These are phyloP conservation scores for Patellifolia procumbens DNA, from an alignment of 179 eudicot species.

Conservation along the genomic window DNA sequence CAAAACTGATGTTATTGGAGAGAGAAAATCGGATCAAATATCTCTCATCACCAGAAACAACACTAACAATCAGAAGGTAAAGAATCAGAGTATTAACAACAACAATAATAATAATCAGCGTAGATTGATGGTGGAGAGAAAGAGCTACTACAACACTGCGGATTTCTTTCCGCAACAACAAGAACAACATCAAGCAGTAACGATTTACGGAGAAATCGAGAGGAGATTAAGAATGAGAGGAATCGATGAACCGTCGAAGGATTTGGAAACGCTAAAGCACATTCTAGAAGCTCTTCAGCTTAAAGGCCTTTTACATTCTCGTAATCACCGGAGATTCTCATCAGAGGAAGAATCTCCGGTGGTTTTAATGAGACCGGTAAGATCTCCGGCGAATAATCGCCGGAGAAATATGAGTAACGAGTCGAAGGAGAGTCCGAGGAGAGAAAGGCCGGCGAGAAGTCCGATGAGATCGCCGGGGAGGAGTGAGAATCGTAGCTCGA, in stretches of 20 bases:
- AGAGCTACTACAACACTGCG: constrained; percentile 59
- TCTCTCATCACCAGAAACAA: background rate
- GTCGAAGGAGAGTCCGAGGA: constrained; percentile 42
- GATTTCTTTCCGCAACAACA: constrained; percentile 64
- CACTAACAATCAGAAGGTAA: constrained; percentile 14
- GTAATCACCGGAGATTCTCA: constrained; percentile 39
- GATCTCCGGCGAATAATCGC: constrained; percentile 31
- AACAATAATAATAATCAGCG: constrained; percentile 26
- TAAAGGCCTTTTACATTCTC: constrained; percentile 70
- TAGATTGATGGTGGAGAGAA: constrained; percentile 42
- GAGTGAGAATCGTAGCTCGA: constrained; percentile 41
- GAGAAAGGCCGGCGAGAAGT: constrained; percentile 36
- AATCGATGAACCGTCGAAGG: constrained; percentile 72
- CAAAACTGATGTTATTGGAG: constrained; percentile 16
- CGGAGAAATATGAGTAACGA: constrained; percentile 24
- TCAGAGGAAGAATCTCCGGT: constrained; percentile 52
- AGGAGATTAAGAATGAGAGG: constrained; percentile 73
- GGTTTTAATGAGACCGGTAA: constrained; percentile 57
- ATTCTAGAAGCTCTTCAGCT: constrained; percentile 89
- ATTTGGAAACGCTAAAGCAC: constrained; percentile 77
- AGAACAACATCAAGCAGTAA: constrained; percentile 49
- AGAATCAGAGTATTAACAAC: constrained; percentile 20
- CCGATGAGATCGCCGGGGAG: constrained; percentile 46
- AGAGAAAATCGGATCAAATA: constrained; percentile 32
- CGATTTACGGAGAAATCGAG: constrained; percentile 69